These are phyloP conservation scores for Tolypocladium amazonense DNA, from an alignment of 2,329 filamentous ascomycete genomes.

Conservation along the genomic window DNA sequence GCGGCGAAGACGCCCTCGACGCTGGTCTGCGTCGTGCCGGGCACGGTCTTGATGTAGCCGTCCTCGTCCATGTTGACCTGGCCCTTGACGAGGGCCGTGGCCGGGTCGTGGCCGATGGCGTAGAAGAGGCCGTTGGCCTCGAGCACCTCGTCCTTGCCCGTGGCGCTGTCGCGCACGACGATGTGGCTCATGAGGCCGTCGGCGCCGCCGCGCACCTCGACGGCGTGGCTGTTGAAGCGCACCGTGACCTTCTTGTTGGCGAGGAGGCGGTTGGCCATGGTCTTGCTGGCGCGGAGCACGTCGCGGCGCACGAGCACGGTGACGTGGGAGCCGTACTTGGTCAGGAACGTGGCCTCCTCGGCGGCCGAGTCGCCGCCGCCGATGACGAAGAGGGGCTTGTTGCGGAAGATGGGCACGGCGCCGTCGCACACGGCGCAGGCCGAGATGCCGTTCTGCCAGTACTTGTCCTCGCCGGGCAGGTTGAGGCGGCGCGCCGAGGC, in stretches of 20 bases:
- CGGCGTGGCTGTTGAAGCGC: slow-evolving; percentile 70
- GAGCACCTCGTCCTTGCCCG: slow-evolving; percentile 70
- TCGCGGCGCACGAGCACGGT: slow-evolving; percentile 87
- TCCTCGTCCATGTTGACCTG: slow-evolving; percentile 83
- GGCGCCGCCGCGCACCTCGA: slow-evolving; percentile 75
- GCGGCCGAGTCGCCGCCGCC: slow-evolving; percentile 94
- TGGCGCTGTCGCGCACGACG: slow-evolving; percentile 67
- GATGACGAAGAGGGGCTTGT: slow-evolving; percentile 92
- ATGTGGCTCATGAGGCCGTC: slow-evolving; percentile 84
- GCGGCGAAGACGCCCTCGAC: slow-evolving; percentile 90
- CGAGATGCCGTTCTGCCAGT: slow-evolving; percentile 95
- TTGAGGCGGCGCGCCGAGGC: slow-evolving; percentile 79
- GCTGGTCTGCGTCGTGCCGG: slow-evolving; percentile 81
- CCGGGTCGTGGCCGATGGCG: slow-evolving; percentile 92
- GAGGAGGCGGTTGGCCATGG: slow-evolving; percentile 81
- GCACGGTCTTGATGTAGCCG: slow-evolving; percentile 81
- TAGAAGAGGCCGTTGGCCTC: slow-evolving; percentile 93
- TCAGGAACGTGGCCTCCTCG: slow-evolving; percentile 94
- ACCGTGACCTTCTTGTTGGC: slow-evolving; percentile 85
- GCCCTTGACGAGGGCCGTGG: slow-evolving; percentile 79
- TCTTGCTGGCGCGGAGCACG: slow-evolving; percentile 75
- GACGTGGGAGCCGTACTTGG: slow-evolving; percentile 93
- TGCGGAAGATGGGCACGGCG: slow-evolving; percentile 91
- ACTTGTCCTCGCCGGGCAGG: slow-evolving; percentile 82
- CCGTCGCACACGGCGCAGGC: slow-evolving; percentile 97